phyloP scores from a whole-genome alignment of 805 yeast species.

The Saturnispora halmiae region DNA sequence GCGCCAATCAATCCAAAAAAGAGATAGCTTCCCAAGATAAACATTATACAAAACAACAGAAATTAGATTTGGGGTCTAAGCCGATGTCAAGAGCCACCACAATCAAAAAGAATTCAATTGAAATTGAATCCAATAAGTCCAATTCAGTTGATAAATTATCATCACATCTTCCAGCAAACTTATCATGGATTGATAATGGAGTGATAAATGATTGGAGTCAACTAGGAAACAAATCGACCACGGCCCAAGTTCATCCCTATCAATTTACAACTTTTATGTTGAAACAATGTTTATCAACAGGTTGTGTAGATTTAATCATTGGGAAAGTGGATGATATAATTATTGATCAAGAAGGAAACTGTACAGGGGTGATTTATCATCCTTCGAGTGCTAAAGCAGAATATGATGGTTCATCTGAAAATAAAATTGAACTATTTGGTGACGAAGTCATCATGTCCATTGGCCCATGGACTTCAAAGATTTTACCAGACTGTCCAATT shows the following conservation, averaged over 20 bases:
- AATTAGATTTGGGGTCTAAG: constrained; percentile 14
- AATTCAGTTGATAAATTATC: constrained; percentile 12
- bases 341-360: constrained; percentile 56
- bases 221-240: constrained; percentile 75
- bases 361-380: constrained; percentile 61
- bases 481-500: constrained; percentile 88
- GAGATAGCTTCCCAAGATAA: background rate
- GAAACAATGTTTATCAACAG: constrained; percentile 70
- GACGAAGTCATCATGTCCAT: constrained; percentile 77
- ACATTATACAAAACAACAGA: background rate
- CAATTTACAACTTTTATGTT: constrained; percentile 81
- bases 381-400: constrained; percentile 31
- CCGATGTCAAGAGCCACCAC: constrained; percentile 25
- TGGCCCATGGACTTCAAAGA: constrained; percentile 95
- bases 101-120: constrained; percentile 30
- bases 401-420: constrained; percentile 23
- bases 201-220: constrained; percentile 66
- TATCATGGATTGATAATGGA: constrained; percentile 67
- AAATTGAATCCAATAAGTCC: constrained; percentile 21
- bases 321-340: constrained; percentile 74
- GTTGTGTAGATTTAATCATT: constrained; percentile 71
- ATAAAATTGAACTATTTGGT: constrained; percentile 44
- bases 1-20: constrained; percentile 6
- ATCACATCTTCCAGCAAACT: constrained; percentile 44
- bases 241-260: constrained; percentile 96